A percentile compares a stretch with the other conserved stretches of the same genome.
phyloP scores from a whole-genome alignment of 2,329 filamentous ascomycete genomes.

The Fusarium beomiforme region DNA sequence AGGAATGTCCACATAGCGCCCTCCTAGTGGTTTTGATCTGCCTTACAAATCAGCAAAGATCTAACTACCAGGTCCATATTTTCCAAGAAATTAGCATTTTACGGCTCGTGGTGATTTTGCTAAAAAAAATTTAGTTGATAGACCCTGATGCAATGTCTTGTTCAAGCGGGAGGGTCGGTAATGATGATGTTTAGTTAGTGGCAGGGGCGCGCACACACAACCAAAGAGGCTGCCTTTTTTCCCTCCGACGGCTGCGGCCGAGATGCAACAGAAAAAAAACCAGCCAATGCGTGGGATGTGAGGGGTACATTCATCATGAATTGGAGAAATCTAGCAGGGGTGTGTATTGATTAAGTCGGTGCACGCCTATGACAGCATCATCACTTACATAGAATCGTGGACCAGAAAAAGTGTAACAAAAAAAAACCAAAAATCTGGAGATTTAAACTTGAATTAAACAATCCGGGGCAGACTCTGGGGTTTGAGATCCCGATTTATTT shows the following conservation, averaged over 20 bases:
- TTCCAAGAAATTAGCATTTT: not conserved
- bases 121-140: slow-evolving; percentile 9
- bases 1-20: slow-evolving; percentile 2
- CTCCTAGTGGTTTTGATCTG: not conserved
- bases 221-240: not conserved
- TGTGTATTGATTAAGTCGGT: not conserved
- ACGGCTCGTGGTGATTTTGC: slow-evolving; percentile 7
- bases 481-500: slow-evolving; percentile 30
- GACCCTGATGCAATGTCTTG: slow-evolving; percentile 11
- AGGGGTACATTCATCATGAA: slow-evolving; percentile 4
- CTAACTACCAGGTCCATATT: not conserved
- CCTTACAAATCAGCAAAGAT: not conserved
- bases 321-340: slow-evolving; percentile 34
- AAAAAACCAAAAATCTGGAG: slow-evolving; percentile 16
- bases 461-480: slow-evolving; percentile 32
- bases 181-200: not conserved
- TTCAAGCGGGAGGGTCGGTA: not conserved
- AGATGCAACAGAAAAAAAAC: slow-evolving; percentile 16
- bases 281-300: slow-evolving; percentile 4
- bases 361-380: slow-evolving; percentile 22
- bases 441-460: slow-evolving; percentile 23
- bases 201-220: not conserved
- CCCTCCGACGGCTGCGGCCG: slow-evolving; percentile 34
- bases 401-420: not conserved
- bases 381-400: not conserved